Percentiles rank a stretch among this genome's conserved stretches.
phyloP scores from a whole-genome alignment of 768 basidiomycete genomes.

The Rhodosporidiobolus odoratus region DNA sequence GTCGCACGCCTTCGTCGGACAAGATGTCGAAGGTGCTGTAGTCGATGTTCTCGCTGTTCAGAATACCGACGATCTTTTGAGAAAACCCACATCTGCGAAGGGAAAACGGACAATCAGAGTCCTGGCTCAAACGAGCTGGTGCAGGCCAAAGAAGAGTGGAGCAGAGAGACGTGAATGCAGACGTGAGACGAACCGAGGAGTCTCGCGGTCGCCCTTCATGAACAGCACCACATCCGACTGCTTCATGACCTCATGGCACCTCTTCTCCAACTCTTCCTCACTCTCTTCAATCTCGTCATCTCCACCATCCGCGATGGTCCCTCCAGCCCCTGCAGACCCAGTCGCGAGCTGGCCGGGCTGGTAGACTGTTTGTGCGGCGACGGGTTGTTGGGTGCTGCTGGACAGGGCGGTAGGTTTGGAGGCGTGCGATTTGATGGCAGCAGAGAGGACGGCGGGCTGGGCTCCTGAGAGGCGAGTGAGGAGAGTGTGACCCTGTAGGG shows the following conservation, averaged over 20 bases:
- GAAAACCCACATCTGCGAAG: slow-evolving; percentile 68
- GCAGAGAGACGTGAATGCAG: too few species aligned
- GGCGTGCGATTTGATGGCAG: slow-evolving; percentile 59
- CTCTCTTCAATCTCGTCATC: slow-evolving; percentile 49
- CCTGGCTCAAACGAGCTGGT: not conserved
- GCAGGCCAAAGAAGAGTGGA: not conserved
- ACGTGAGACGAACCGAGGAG: slow-evolving; percentile 52
- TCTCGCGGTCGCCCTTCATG: slow-evolving; percentile 80
- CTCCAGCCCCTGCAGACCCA: not conserved
- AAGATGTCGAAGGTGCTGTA: slow-evolving; percentile 81
- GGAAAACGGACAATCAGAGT: not conserved
- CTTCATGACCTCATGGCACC: slow-evolving; percentile 69
- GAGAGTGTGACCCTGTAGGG: slow-evolving; percentile 73
- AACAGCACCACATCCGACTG: slow-evolving; percentile 70
- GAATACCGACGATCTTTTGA: slow-evolving; percentile 62
- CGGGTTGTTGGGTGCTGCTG: slow-evolving; percentile 13
- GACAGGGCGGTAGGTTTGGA: slow-evolving; percentile 39
- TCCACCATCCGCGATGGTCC: slow-evolving; percentile 27
- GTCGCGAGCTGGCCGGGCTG: slow-evolving; percentile 16
- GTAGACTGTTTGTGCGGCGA: slow-evolving; percentile 19
- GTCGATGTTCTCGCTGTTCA: slow-evolving; percentile 60
- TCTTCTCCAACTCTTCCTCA: slow-evolving; percentile 60
- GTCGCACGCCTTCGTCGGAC: slow-evolving; percentile 70
- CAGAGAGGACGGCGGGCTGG: slow-evolving; percentile 63
- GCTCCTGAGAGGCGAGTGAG: slow-evolving; percentile 73